A percentile compares a stretch with the other conserved stretches of the same genome.
These are phyloP conservation scores for Corrigiola litoralis DNA, from an alignment of 179 eudicot species.

Conservation along the genomic window DNA sequence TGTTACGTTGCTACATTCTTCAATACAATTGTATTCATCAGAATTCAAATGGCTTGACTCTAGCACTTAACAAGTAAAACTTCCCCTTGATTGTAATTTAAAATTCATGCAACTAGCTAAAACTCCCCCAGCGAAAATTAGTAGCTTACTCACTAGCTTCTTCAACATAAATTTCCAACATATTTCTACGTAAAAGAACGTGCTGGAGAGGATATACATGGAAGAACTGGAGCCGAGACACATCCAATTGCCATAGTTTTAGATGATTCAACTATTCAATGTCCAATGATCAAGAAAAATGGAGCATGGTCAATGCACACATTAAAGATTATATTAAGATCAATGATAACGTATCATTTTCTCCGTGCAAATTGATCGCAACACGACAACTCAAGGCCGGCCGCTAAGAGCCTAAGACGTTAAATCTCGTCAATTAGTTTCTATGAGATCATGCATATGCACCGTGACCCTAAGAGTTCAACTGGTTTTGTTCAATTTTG, in stretches of 20 bases:
- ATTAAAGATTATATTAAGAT: neutral
- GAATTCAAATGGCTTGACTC: too few species aligned
- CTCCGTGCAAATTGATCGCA: neutral
- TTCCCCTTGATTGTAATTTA: too few species aligned
- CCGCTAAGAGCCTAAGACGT: neutral
- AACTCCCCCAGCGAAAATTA: too few species aligned
- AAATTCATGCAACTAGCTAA: neutral
- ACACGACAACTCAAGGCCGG: conserved; percentile 16
- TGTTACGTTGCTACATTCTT: too few species aligned
- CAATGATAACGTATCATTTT: neutral
- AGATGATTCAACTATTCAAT: too few species aligned
- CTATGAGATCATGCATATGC: neutral
- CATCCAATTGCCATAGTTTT: neutral
- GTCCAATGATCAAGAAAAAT: neutral
- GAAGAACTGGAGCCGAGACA: neutral
- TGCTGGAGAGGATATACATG: neutral
- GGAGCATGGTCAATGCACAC: conserved; percentile 3
- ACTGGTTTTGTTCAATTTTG: too few species aligned
- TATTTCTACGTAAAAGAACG: neutral
- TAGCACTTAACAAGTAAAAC: too few species aligned
- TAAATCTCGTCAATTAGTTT: neutral
- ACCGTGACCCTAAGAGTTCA: neutral
- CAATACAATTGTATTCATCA: too few species aligned
- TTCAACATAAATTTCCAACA: neutral
- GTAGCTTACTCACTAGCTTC: neutral